Percentiles rank a stretch among this genome's conserved stretches.
phyloP scores from a whole-genome alignment of 257 asterid species.

The Fraxinus quadrangulata region DNA sequence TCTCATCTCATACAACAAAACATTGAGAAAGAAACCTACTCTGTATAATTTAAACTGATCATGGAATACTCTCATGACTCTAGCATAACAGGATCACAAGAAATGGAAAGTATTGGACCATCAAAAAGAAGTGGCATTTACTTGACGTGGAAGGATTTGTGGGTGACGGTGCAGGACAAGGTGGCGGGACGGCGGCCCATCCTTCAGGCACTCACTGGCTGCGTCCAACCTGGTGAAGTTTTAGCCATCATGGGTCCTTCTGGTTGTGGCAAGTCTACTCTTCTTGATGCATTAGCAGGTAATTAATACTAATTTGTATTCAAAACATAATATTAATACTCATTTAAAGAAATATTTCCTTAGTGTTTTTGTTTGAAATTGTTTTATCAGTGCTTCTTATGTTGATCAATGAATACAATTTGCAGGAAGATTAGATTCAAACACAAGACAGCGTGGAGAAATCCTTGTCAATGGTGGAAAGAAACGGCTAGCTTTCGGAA shows the following conservation, averaged over 20 bases:
- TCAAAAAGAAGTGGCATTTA: conserved; percentile 33
- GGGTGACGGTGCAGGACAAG: conserved; percentile 53
- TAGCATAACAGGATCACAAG: conserved; percentile 10
- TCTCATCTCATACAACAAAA: not conserved
- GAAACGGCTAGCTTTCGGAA: conserved; percentile 63
- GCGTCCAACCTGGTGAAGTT: conserved; percentile 43
- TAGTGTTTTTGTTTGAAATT: too few species aligned
- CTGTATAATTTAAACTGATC: too few species aligned
- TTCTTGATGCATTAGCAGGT: conserved; percentile 55
- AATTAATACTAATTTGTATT: not conserved
- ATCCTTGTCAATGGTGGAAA: conserved; percentile 62
- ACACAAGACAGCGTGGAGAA: conserved; percentile 55
- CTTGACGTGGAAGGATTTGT: conserved; percentile 58
- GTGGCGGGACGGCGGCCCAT: conserved; percentile 25
- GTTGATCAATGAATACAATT: not conserved
- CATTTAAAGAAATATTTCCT: too few species aligned
- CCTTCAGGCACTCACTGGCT: conserved; percentile 40
- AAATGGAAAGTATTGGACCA: conserved; percentile 7
- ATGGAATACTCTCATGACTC: conserved; percentile 2
- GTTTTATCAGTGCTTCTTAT: not conserved
- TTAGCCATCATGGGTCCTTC: conserved; percentile 51
- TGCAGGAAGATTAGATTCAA: conserved; percentile 59
- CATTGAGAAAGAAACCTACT: not conserved
- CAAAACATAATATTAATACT: not conserved
- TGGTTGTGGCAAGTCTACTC: conserved; percentile 47